Base-by-base conservation (phyloP, 129 eudicot species). In the Pittosporum tobira region DNA sequence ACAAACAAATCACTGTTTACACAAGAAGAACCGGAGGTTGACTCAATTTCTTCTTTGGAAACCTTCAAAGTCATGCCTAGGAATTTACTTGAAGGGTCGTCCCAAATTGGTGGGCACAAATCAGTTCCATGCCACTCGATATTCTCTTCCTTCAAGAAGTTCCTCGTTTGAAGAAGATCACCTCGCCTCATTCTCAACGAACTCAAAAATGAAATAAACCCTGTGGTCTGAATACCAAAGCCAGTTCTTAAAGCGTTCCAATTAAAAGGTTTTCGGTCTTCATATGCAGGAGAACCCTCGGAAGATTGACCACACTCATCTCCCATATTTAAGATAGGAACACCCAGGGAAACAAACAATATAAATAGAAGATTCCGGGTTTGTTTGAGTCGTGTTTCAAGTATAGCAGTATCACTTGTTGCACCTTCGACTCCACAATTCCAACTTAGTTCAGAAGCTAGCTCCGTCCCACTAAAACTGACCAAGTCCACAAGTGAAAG, bases 381-480 rank as follows among this genome's bases (percentile, higher is more conserved):
- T 52, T 93, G 99, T 67, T 84, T 93, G 2, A 93, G 86, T 30
- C 99, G 78, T 53, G 63, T 84, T 68, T 87, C 86, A 7, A 93
- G 94, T 14, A 93, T 90, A 0, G 30, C 60, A 40, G 56, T 56
- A 58, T 77, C 71, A 27, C 73, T 79, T n/a, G 99, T 93, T 22
- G 99, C 71, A 6, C 99, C 99, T 68, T 93, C 99, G 63, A 78
- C 94, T 10, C 99, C 96, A 63, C 99, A 93, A 36, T 93, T 93
- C 99, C 99, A 93, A 58, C 99, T 87, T 38, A 81, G 63, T 61
- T 93, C 85, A 0, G 76, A 59, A 25, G 67, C 69, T 5, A 83
- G 61, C 44, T 75, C 67, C 30, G 40, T 57, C 49, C 50, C 62
- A 63, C 94, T 87, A 75, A 87, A 93, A 72, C 99, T 93, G 68